These are phyloP conservation scores for Fragilaria crotonensis DNA, from an alignment of 108 stramenopile genomes.

Conservation along the genomic window DNA sequence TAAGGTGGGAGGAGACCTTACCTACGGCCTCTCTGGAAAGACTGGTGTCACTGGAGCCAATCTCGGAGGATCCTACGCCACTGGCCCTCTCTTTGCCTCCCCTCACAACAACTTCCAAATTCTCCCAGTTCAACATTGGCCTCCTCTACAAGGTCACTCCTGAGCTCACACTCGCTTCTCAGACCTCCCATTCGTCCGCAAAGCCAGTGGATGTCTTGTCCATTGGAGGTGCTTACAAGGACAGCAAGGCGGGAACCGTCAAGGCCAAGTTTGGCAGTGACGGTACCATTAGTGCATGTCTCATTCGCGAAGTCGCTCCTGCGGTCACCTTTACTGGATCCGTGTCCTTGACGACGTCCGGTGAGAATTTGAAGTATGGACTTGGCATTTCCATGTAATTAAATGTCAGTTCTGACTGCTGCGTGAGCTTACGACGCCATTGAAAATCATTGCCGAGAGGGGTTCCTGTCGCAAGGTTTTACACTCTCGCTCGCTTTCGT, in stretches of 20 bases:
- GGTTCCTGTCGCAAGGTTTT: too few relatives aligned
- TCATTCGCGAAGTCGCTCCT: constrained; percentile 80
- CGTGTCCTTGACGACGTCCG: constrained; percentile 66
- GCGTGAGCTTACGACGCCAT: too few relatives aligned
- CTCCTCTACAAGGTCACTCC: constrained; percentile 81
- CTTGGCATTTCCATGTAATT: constrained; percentile 80
- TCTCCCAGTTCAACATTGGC: constrained; percentile 68
- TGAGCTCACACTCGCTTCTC: constrained; percentile 68
- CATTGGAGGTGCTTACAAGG: constrained; percentile 74
- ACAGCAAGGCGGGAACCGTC: constrained; percentile 60
- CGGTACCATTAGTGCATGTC: constrained; percentile 61
- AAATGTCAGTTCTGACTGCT: too few relatives aligned
- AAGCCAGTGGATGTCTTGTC: constrained; percentile 56
- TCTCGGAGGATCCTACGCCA: constrained; percentile 71
- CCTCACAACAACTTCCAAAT: constrained; percentile 68
- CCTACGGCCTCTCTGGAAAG: constrained; percentile 81
- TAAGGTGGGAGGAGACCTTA: constrained; percentile 75
- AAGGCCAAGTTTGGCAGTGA: constrained; percentile 83
- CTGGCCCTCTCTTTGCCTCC: constrained; percentile 72
- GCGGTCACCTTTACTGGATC: constrained; percentile 83
- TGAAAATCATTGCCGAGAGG: too few relatives aligned
- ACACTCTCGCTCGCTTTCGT: too few relatives aligned
- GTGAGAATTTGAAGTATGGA: constrained; percentile 82
- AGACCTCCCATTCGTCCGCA: constrained; percentile 69
- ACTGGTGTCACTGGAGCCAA: constrained; percentile 69